Evolutionary conservation across 305 asterid species (phyloP), one percentile per base, ranked within the genome.

Genomic region (Withania somnifera): DNA sequence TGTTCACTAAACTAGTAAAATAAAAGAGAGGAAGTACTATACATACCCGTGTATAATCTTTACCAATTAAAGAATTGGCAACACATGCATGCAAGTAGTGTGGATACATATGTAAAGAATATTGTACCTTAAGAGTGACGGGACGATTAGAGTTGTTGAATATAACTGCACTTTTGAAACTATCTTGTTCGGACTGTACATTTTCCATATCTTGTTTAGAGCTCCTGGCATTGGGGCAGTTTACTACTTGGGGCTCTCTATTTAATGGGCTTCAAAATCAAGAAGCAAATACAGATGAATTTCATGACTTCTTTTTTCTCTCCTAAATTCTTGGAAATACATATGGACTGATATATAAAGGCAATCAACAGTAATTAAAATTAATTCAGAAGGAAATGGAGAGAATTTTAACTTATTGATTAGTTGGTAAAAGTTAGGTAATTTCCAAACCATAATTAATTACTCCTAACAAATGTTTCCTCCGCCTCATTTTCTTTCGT

Each of bases 101-200:
- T n/a, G n/a, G n/a, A n/a, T n/a, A n/a, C n/a, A 30, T 58, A 24
- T 58, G 8, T 22, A 24, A 13, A 8, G 32, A 36, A 22, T 36
- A n/a, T n/a, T n/a, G n/a, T 22, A 91, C 93, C 95, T 88, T 86
- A 61, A 91, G 83, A 13, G 90, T 78, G 80, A 91, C 85, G 0
- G 86, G 88, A 73, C 84, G 84, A 83, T 75, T 86, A 34, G 88
- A 84, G 82, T 87, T 89, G 63, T 81, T 83, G 86, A 91, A 90
- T 82, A 86, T 87, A 84, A 88, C 60, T 4, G 66, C 45, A 57
- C 34, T 77, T 45, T 60, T 84, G 19, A 40, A 36, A 2, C 28
- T 11, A 61, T 61, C 40, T 61, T 61, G 69, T 61, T 61, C 40
- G 69, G 69, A 61, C 40, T 26, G 7, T 60, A 24, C 26, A 47